Base-by-base conservation (phyloP, 2,329 filamentous ascomycete genomes). In the Herpotrichia juniperi region DNA sequence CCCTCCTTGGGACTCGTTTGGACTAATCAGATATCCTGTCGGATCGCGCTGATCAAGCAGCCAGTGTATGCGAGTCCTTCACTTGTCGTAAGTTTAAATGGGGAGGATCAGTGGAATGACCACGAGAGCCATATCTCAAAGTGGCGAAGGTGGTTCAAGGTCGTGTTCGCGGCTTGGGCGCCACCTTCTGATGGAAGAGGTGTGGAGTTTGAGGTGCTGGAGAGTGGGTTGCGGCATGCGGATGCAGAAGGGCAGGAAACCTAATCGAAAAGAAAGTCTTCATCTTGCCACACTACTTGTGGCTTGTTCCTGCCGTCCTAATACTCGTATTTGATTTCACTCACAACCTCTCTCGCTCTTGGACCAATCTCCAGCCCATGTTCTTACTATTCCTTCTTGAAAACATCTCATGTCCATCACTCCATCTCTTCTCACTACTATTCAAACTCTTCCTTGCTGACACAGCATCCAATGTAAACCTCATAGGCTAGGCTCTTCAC, bases 1-100 rank as follows among this genome's bases (percentile, higher is more conserved):
- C 93, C 93, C 0, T 90, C 90, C 6, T 76, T 97, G 21, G 93
- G 93, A 0, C 81, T 96, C 7, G 88, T 96, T 10, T 97, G 93
- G 93, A 87, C 91, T 2, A 93, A 92, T 25, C 93, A 97, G 77
- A 86, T 97, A 43, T 86, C 90, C 1, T 87, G 87, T 62, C 88
- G 93, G 10, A 85, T 97, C 53, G 91, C 89, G 1, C 77, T 97
- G 46, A 85, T 93, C 66, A 92, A 93, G 66, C 78, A 85, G 43
- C 86, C 88, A 0, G 74, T 71, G 67, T 85, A 68, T 78, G 69
- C 69, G 19, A 55, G 19, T 28, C 61, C 59, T 6, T 63, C 64
- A 17, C 43, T 58, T 2, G 50, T 67, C 7, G 48, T 63, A 14
- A 74, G 76, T 0, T 56, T 59, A 21, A 63, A 68, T 17, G 67